phyloP scores from a whole-genome alignment of 495 filamentous ascomycete genomes.

The Penicillium ucsense region DNA sequence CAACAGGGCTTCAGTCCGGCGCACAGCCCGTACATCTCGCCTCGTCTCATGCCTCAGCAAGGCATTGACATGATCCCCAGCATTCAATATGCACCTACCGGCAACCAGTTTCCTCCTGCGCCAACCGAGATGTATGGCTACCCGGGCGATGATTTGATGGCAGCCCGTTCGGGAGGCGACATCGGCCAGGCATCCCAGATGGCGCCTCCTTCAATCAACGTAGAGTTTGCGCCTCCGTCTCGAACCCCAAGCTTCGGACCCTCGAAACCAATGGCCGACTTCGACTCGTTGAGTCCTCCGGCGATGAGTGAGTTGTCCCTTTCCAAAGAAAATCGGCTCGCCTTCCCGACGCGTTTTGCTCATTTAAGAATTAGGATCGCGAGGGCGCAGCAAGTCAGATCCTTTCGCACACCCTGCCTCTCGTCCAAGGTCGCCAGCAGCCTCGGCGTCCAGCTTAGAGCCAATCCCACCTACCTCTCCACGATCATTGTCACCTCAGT shows the following conservation, averaged over 20 bases:
- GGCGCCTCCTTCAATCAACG: slow-evolving; percentile 82
- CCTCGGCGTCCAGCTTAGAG: slow-evolving; percentile 35
- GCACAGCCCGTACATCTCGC: slow-evolving; percentile 79
- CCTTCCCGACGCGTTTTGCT: slow-evolving; percentile 1
- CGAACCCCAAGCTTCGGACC: slow-evolving; percentile 61
- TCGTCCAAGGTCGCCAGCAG: slow-evolving; percentile 35
- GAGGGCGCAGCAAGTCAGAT: slow-evolving; percentile 60
- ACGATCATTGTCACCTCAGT: slow-evolving; percentile 58
- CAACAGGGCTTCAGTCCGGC: slow-evolving; percentile 60
- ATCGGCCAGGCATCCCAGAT: slow-evolving; percentile 65
- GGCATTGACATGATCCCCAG: slow-evolving; percentile 40
- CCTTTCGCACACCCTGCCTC: slow-evolving; percentile 45
- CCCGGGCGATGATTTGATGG: slow-evolving; percentile 22
- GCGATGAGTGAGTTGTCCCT: slow-evolving; percentile 56
- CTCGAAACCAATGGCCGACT: slow-evolving; percentile 50
- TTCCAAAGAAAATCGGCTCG: too few species aligned
- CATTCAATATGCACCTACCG: slow-evolving; percentile 37
- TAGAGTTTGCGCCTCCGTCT: slow-evolving; percentile 86
- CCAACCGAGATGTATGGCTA: slow-evolving; percentile 47
- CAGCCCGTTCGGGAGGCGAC: slow-evolving; percentile 35
- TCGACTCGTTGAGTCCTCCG: slow-evolving; percentile 76
- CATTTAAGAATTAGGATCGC: slow-evolving; percentile 39
- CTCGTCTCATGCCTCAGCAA: slow-evolving; percentile 69
- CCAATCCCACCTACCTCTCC: slow-evolving; percentile 37
- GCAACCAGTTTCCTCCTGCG: slow-evolving; percentile 39